phyloP scores from a whole-genome alignment of 2,329 filamentous ascomycete genomes.

The Escovopsis sp. region DNA sequence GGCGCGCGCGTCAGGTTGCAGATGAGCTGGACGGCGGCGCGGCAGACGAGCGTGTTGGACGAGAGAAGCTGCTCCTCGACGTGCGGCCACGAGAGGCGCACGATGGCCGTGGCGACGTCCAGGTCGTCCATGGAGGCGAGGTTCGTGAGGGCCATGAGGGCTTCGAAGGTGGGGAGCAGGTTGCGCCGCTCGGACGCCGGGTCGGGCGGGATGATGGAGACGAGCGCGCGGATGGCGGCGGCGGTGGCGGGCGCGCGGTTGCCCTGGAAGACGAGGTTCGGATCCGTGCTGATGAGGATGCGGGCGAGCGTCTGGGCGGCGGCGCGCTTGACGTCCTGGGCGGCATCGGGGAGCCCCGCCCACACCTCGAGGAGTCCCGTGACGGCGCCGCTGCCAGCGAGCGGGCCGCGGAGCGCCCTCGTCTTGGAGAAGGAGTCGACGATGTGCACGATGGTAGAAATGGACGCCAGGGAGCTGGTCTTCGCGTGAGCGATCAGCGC shows the following conservation, averaged over 20 bases:
- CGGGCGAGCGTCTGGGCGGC: conserved; percentile 71
- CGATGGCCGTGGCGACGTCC: conserved; percentile 49
- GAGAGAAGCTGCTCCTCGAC: conserved; percentile 75
- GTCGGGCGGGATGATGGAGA: conserved; percentile 55
- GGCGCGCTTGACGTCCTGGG: conserved; percentile 32
- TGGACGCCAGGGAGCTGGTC: conserved; percentile 52
- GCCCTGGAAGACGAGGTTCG: conserved; percentile 66
- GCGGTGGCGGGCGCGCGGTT: conserved; percentile 57
- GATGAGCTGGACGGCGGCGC: conserved; percentile 73
- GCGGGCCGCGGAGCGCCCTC: conserved; percentile 56
- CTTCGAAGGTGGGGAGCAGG: conserved; percentile 78
- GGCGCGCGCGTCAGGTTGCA: conserved; percentile 73
- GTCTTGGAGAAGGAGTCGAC: conserved; percentile 62
- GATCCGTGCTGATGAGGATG: conserved; percentile 76
- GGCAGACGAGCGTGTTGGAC: conserved; percentile 58
- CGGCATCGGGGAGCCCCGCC: conserved; percentile 41
- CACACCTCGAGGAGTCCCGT: conserved; percentile 64
- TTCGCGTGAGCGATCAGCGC: conserved; percentile 64
- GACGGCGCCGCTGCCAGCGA: conserved; percentile 88
- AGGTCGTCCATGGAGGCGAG: conserved; percentile 66
- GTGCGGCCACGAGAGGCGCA: conserved; percentile 56
- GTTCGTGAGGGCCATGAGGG: conserved; percentile 84
- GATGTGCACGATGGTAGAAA: conserved; percentile 60
- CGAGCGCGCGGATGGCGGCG: conserved; percentile 69
- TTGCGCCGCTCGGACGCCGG: conserved; percentile 50